Base-by-base conservation (phyloP, 345 rosid genomes). In the Salix suchowensis region DNA sequence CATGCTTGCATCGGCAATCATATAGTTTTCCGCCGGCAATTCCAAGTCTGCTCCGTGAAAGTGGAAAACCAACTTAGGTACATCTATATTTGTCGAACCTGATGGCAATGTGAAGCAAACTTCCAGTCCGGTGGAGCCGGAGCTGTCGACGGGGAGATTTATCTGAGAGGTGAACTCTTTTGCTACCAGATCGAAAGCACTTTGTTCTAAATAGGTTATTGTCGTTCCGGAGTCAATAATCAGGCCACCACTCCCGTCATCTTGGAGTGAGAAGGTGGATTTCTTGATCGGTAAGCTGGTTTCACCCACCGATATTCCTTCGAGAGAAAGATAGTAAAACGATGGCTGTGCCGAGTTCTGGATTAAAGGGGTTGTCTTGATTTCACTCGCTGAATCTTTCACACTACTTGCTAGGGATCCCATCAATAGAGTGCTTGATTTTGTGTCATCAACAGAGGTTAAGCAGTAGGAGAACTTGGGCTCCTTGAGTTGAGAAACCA, bases 171-270 rank as follows among this genome's bases (percentile, higher is more conserved):
- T 77, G 72, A 96, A 93, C 75, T 82, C 97, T 14, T 92, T 65
- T 34, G 76, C 87, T 13, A 96, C 83, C 18, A 62, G 28, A 54
- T 80, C 79, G 48, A 88, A 96, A 6, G 91, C 98, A 6, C 74
- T 68, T 8, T 86, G 76, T 77, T 90, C 94, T 0, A 96, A 73
- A 71, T 92, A 93, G 0, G 99, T 89, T 64, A 96, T 91, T 61
- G 98, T 92, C 0, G 99, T 96, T 46, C 99, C 99, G 0, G 98
- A 93, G 82, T 96, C 99, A 18, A 93, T 93, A 68, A 93, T 91
- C 75, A 93, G n/a, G 14, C 99, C 98, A 52, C 98, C 99, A 1
- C 78, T 86, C 5, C 99, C 98, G 77, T 96, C 97, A 12, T 84
- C 84, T 34, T 83, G 81, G 76, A 96, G 81, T 18, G 86, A 75